A percentile compares a stretch with the other conserved stretches of the same genome.
Conservation (phyloP, 2,329 filamentous ascomycete species). For the Fusarium cyanostomum region DNA sequence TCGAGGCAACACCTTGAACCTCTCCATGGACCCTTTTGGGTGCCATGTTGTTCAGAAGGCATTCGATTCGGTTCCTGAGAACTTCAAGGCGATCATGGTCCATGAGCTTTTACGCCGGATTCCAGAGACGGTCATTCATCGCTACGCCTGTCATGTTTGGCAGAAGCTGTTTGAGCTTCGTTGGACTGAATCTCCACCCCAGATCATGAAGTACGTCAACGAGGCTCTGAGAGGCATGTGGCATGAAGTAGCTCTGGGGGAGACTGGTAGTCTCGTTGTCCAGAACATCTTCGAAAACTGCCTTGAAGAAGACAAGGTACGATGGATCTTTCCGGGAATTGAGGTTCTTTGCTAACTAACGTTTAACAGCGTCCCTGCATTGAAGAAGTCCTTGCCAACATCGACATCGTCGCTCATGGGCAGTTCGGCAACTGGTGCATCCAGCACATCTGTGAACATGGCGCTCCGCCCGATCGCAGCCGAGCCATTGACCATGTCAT, state of each 20-base stretch:
- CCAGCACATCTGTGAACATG: conserved; percentile 98
- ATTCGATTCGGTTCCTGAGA: conserved; percentile 96
- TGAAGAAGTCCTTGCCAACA: conserved; percentile 93
- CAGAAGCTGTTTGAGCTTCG: conserved; percentile 98
- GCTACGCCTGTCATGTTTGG: conserved; percentile 99
- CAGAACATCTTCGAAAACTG: conserved; percentile 99
- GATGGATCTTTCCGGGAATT: conserved; percentile 20
- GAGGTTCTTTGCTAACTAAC: conserved; percentile 23
- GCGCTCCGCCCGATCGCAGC: conserved; percentile 87
- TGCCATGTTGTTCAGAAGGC: conserved; percentile 99
- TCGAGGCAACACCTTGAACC: conserved; percentile 88
- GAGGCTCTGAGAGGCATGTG: conserved; percentile 95
- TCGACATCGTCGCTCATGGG: conserved; percentile 95
- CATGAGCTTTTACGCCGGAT: conserved; percentile 94
- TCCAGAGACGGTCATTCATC: conserved; percentile 96
- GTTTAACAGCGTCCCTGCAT: conserved; percentile 86
- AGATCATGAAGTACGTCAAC: conserved; percentile 99
- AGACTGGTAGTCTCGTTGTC: conserved; percentile 96
- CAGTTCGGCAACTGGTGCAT: conserved; percentile 99
- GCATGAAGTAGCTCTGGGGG: conserved; percentile 96
- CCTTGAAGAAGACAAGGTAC: conserved; percentile 95
- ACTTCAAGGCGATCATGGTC: conserved; percentile 99
- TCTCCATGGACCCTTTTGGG: conserved; percentile 98
- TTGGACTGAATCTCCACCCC: conserved; percentile 92
- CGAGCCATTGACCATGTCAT: conserved; percentile 96